A percentile compares a stretch with the other conserved stretches of the same genome.
These are phyloP conservation scores for Adiantum capillusveneris DNA, from an alignment of 75 land plant genomes.

Conservation along the genomic window DNA sequence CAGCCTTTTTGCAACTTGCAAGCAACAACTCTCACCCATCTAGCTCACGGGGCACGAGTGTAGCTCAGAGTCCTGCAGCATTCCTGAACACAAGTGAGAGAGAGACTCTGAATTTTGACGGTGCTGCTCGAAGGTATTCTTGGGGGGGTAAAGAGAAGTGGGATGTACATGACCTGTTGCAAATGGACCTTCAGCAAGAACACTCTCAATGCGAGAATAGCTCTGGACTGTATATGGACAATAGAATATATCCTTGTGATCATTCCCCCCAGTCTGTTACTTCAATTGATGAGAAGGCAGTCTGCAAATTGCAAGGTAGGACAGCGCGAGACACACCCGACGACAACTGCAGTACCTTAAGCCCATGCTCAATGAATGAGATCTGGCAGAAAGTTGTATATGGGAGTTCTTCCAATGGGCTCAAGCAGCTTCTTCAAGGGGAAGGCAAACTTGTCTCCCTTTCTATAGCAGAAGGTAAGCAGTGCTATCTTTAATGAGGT, in stretches of 20 bases:
- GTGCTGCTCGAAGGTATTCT: not conserved
- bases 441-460: constrained; percentile 11
- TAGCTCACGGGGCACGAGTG: constrained; percentile 12
- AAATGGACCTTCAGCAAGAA: not conserved
- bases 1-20: constrained; percentile 34
- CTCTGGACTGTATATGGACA: not conserved
- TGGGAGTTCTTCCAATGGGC: constrained; percentile 2
- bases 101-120: not conserved
- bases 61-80: constrained; percentile 9
- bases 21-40: constrained; percentile 8
- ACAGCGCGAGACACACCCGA: not conserved
- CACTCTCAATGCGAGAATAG: not conserved
- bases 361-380: constrained; percentile 10
- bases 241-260: constrained; percentile 5
- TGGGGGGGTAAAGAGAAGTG: not conserved
- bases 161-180: not conserved
- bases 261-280: not conserved
- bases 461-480: constrained; percentile 1
- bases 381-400: constrained; percentile 15
- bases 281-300: not conserved
- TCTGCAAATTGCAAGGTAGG: not conserved
- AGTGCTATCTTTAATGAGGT: too few species aligned
- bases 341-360: constrained; percentile 1
- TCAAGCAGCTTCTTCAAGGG: constrained; percentile 13
- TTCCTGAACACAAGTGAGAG: not conserved